phyloP scores from a whole-genome alignment of 2,329 filamentous ascomycete genomes.

The Phialemonium atrogriseum region DNA sequence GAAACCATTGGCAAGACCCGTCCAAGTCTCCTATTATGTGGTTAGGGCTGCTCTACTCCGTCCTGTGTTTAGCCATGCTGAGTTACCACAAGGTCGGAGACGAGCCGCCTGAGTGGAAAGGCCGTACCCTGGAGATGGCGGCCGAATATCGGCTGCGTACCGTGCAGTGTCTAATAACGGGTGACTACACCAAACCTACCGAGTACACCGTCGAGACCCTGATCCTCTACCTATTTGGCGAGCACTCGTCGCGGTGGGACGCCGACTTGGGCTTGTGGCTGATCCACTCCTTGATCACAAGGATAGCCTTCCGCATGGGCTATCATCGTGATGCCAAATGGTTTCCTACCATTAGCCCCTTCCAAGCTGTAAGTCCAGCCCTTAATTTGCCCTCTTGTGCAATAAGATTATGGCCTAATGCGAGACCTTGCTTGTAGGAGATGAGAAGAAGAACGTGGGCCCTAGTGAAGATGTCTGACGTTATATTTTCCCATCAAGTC shows the following conservation, averaged over 20 bases:
- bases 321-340: conserved; percentile 72
- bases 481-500: conserved; percentile 69
- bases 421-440: conserved; percentile 52
- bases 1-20: conserved; percentile 61
- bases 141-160: conserved; percentile 62
- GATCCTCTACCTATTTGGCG: conserved; percentile 66
- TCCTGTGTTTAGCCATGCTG: conserved; percentile 69
- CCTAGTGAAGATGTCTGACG: conserved; percentile 63
- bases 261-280: conserved; percentile 61
- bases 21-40: conserved; percentile 67
- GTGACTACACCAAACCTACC: conserved; percentile 68
- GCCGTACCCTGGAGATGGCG: conserved; percentile 51
- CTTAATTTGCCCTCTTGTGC: not conserved
- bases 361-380: conserved; percentile 50
- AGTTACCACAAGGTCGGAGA: conserved; percentile 74
- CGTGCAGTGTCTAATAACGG: conserved; percentile 68
- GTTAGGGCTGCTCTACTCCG: conserved; percentile 68
- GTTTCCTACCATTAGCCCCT: conserved; percentile 63
- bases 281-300: conserved; percentile 45
- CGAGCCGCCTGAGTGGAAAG: conserved; percentile 70
- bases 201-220: conserved; percentile 73
- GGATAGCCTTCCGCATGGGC: conserved; percentile 60
- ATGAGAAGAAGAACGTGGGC: conserved; percentile 64
- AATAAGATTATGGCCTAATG: too few species aligned
- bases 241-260: conserved; percentile 66